Percentiles rank a stretch among this genome's conserved stretches.
Evolutionary conservation across 352 stramenopile genomes (phyloP).

Genomic region (Globisporangium mamillatum): DNA sequence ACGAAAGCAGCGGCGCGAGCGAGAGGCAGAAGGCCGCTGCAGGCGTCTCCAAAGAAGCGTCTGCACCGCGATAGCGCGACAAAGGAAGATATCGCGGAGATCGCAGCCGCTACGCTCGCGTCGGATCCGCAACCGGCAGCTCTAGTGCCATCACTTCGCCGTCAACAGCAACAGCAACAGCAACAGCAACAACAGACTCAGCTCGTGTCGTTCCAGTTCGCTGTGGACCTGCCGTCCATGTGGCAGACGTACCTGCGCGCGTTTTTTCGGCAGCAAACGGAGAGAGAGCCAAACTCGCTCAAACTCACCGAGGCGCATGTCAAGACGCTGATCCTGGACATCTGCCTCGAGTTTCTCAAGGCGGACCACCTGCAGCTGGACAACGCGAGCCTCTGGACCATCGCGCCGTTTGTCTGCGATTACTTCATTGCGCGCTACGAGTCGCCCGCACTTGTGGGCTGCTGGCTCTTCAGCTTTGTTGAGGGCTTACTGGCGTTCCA

Average conservation of each 20-base stretch:
- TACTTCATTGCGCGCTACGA: constrained; percentile 64
- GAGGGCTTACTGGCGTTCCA: constrained; percentile 36
- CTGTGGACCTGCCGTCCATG: constrained; percentile 23
- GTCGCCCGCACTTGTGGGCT: constrained; percentile 40
- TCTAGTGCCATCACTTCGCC: not conserved
- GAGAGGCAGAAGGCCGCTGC: not conserved
- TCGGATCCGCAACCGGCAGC: not conserved
- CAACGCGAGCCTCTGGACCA: constrained; percentile 40
- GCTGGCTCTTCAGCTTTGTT: constrained; percentile 50
- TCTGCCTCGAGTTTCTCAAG: constrained; percentile 79
- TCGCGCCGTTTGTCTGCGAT: constrained; percentile 71
- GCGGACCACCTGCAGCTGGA: constrained; percentile 57
- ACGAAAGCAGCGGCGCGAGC: constrained; percentile 1
- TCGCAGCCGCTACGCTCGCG: constrained; percentile 1
- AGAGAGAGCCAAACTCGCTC: constrained; percentile 8
- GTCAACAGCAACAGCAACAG: not conserved
- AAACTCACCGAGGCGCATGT: constrained; percentile 27
- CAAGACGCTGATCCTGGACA: constrained; percentile 59
- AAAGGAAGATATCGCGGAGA: constrained; percentile 20
- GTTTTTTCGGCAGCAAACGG: constrained; percentile 15
- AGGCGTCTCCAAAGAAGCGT: constrained; percentile 18
- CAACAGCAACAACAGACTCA: constrained; percentile 7
- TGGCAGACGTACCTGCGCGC: constrained; percentile 41
- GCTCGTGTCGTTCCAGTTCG: not conserved
- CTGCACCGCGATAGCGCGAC: constrained; percentile 15